Percentiles rank a stretch among this genome's conserved stretches.
Conservation (phyloP, 1,284 basidiomycete genomes). For the Irpex sp. region DNA sequence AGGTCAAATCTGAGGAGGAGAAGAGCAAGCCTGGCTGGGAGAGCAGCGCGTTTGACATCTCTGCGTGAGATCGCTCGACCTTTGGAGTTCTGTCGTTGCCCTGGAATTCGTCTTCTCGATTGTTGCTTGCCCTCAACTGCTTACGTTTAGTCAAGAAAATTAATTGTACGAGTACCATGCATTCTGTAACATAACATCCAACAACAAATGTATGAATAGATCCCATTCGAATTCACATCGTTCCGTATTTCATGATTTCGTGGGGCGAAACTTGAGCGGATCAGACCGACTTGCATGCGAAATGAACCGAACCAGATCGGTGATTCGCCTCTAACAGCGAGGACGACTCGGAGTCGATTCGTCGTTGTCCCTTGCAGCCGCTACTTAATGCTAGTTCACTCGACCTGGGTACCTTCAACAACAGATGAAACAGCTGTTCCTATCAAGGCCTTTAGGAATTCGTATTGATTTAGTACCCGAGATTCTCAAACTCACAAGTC, state of each 20-base stretch:
- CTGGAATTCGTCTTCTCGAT: background rate
- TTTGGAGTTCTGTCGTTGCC: background rate
- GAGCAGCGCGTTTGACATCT: constrained; percentile 47
- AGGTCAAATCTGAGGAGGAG: constrained; percentile 43
- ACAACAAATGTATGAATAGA: background rate
- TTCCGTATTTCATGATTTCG: too few relatives aligned
- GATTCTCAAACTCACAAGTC: too few relatives aligned
- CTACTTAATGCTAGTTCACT: too few relatives aligned
- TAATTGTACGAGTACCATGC: background rate
- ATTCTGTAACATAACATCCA: background rate
- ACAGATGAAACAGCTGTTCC: too few relatives aligned
- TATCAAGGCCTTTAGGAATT: too few relatives aligned
- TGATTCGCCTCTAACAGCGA: too few relatives aligned
- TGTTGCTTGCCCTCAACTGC: background rate
- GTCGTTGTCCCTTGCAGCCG: too few relatives aligned
- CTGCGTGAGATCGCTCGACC: background rate
- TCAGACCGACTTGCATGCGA: background rate
- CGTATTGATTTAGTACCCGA: too few relatives aligned
- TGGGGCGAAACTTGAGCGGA: too few relatives aligned
- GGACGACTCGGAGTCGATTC: too few relatives aligned
- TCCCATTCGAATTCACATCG: background rate
- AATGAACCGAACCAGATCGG: background rate
- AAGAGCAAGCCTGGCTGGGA: constrained; percentile 42
- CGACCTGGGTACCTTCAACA: too few relatives aligned
- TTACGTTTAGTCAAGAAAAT: background rate